phyloP scores from a whole-genome alignment of 768 basidiomycete species.

The Phylloporus scabripes region DNA sequence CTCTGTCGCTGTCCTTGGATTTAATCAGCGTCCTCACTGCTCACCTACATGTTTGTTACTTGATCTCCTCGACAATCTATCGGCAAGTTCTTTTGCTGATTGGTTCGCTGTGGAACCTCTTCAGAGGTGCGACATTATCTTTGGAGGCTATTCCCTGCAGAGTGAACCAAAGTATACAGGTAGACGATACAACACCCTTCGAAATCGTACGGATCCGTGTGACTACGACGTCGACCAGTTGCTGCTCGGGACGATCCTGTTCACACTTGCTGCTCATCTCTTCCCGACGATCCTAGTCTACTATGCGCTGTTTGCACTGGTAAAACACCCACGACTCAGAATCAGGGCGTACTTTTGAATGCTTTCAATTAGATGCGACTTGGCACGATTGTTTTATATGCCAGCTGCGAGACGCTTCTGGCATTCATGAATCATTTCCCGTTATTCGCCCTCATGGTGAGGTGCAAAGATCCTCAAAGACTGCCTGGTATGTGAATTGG shows the following conservation, averaged over 20 bases:
- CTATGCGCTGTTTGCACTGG: constrained; percentile 74
- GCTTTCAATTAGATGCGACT: constrained; percentile 42
- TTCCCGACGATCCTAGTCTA: constrained; percentile 85
- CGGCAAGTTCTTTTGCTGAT: constrained; percentile 51
- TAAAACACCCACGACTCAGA: constrained; percentile 18
- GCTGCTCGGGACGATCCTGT: constrained; percentile 87
- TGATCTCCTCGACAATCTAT: constrained; percentile 57
- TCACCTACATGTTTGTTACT: constrained; percentile 69
- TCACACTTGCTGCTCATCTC: constrained; percentile 75
- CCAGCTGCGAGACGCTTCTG: constrained; percentile 55
- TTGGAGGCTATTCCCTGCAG: background rate
- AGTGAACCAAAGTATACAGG: constrained; percentile 41
- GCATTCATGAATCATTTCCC: constrained; percentile 91
- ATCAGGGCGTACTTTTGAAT: background rate
- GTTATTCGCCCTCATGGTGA: constrained; percentile 79
- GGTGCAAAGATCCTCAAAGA: constrained; percentile 77
- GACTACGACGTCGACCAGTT: constrained; percentile 91
- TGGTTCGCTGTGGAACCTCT: constrained; percentile 80
- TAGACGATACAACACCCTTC: constrained; percentile 81
- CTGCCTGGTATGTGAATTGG: constrained; percentile 56
- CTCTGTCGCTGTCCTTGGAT: constrained; percentile 63
- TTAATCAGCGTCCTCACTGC: constrained; percentile 58
- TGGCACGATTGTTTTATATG: constrained; percentile 53
- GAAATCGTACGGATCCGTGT: constrained; percentile 85
- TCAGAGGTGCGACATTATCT: constrained; percentile 56